These are phyloP conservation scores for Chlamydomonas schloesseri DNA, from an alignment of 139 green algal genomes.

Conservation along the genomic window DNA sequence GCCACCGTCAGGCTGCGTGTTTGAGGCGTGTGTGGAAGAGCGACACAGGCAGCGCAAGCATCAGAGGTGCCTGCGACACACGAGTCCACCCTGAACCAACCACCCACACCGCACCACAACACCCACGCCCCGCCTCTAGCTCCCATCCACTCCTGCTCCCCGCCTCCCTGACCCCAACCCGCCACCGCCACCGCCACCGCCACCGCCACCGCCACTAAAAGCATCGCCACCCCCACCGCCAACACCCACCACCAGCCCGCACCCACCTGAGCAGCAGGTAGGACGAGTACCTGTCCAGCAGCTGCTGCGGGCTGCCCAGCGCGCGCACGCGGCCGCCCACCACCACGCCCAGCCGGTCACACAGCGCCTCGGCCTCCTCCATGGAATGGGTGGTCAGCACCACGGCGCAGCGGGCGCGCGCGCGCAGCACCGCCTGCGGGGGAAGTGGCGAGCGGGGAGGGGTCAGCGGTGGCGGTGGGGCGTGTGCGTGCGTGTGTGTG, in stretches of 20 bases:
- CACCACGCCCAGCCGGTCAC: slow-evolving; percentile 91
- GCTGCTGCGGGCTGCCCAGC: slow-evolving; percentile 81
- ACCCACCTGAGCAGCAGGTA: slow-evolving; percentile 41
- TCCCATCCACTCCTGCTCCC: no score
- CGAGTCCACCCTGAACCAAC: not conserved
- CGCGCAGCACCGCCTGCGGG: slow-evolving; percentile 36
- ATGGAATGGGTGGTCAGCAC: slow-evolving; percentile 91
- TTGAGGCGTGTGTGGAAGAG: no score
- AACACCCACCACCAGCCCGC: not conserved
- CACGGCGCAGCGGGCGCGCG: slow-evolving; percentile 73
- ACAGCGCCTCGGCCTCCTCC: slow-evolving; percentile 94
- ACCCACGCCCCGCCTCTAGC: no score
- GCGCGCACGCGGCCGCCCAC: slow-evolving; percentile 80
- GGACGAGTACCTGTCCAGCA: slow-evolving; percentile 74
- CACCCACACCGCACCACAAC: not conserved
- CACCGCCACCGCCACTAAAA: not conserved
- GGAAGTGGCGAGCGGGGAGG: not conserved
- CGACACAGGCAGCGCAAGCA: not conserved
- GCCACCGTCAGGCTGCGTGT: slow-evolving; percentile 11
- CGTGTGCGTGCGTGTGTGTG: no score
- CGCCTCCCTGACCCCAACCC: no score
- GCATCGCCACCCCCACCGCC: not conserved
- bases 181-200: no score
- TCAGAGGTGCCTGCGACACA: not conserved
- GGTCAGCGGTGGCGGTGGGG: not conserved